Base-by-base conservation (phyloP, 2,329 filamentous ascomycete genomes). In the Sclerotinia nivalis region DNA sequence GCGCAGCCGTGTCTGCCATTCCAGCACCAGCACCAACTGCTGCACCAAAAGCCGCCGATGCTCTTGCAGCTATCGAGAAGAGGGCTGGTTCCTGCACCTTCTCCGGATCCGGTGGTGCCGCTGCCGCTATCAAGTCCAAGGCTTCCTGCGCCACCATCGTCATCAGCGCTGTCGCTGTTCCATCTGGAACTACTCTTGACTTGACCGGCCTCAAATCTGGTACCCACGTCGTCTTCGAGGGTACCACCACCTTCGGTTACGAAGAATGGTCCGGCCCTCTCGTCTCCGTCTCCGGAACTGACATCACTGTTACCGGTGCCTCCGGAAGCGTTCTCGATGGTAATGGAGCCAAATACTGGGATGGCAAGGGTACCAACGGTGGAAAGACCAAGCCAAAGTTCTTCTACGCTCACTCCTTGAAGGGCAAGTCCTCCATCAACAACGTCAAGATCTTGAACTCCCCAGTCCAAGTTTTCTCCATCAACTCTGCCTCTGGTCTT, bases 191-290 rank as follows among this genome's bases (percentile, higher is more conserved):
- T 13, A 89, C 87, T 4, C 82, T 90, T 4, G 86, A 89, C 75
- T 77, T 90, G 71, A 86, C 86, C 18, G 79, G 81, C 28, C 81
- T 89, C 52, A 82, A 81, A 1, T 76, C 79, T 25, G 84, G 84
- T 72, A 87, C 86, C 52, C 25, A 78, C 69, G 83, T 91, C 72
- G 86, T 85, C 74, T 91, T 91, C 79, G 79, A 86, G 70, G 90
- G 89, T 56, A 86, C 82, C 20, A 91, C 89, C n/a, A 87, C 85
- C 68, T 92, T 89, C 75, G 89, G 83, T 28, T 91, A 90, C 80
- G 81, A 86, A 72, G 85, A 89, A 75, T 91, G 89, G 89, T 77
- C 78, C 1, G 89, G 89, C 0, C 89, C 89, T 58, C 82, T 92
- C 20, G 83, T 92, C 74, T 83, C 74, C 15, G 70, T 78, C 43